A percentile compares a stretch with the other conserved stretches of the same genome.
These are phyloP conservation scores for Fusarium oligoseptatum DNA, from an alignment of 2,329 filamentous ascomycete species.

Conservation along the genomic window DNA sequence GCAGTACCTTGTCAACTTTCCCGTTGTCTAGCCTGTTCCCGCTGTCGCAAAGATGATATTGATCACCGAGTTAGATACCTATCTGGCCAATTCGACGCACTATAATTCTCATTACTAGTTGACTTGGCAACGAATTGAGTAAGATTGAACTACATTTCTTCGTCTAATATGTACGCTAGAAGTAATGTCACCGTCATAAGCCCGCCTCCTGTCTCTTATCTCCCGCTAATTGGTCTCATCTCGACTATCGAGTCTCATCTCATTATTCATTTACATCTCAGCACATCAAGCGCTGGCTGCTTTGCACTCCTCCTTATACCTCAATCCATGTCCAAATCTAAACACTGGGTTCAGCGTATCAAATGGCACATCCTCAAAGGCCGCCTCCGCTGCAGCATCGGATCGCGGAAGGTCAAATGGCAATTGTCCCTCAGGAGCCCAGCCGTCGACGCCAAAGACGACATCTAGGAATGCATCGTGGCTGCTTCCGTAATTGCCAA, in stretches of 20 bases:
- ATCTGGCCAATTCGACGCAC: background rate
- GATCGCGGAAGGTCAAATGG: slow-evolving; percentile 60
- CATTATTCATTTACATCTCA: background rate
- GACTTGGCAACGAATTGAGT: background rate
- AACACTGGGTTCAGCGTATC: slow-evolving; percentile 48
- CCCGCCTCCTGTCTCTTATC: background rate
- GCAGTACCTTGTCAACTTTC: background rate
- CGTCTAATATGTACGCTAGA: background rate
- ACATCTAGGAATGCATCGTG: slow-evolving; percentile 60
- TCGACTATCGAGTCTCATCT: background rate
- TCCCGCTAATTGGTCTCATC: background rate
- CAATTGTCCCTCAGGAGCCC: slow-evolving; percentile 52
- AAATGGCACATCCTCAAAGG: slow-evolving; percentile 46
- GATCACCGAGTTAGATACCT: background rate
- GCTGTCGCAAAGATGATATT: background rate
- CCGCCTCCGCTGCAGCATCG: slow-evolving; percentile 56
- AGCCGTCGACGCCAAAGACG: slow-evolving; percentile 52
- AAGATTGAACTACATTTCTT: background rate
- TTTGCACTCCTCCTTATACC: slow-evolving; percentile 49
- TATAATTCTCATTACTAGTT: background rate
- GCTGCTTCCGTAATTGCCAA: slow-evolving; percentile 57
- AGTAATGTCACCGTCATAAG: background rate
- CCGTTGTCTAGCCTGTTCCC: background rate
- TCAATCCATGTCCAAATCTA: slow-evolving; percentile 48
- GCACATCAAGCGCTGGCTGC: background rate